Conservation (phyloP, 306 rosid species). For the Dryas alaskensis region DNA sequence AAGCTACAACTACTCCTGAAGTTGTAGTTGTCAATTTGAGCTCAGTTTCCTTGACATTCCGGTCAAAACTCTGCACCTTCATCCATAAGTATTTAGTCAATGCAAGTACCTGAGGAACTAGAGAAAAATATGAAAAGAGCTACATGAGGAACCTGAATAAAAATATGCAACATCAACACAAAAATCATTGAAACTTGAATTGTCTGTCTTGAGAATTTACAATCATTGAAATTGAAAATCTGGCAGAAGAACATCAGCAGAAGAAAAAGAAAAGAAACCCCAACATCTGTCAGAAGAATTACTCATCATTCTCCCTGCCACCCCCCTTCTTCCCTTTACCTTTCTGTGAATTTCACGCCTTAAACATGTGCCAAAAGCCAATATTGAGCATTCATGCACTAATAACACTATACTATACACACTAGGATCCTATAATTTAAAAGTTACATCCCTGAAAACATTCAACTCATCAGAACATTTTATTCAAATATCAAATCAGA, state of each 20-base stretch:
- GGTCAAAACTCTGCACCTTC: not conserved
- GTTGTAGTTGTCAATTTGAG: not conserved
- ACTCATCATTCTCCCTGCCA: not conserved
- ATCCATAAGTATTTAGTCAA: not conserved
- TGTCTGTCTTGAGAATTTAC: not conserved
- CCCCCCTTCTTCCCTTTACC: too few species aligned
- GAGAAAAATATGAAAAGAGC: not conserved
- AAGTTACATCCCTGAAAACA: not conserved
- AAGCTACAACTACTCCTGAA: not conserved
- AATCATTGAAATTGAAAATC: not conserved
- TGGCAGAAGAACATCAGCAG: not conserved
- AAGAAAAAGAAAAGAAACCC: not conserved
- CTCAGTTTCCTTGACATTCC: not conserved
- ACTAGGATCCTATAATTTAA: not conserved
- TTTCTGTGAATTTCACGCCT: too few species aligned
- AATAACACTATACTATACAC: not conserved
- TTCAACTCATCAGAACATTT: conserved; percentile 3
- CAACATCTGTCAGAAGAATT: not conserved
- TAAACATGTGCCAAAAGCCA: too few species aligned
- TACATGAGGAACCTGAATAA: not conserved
- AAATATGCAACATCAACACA: not conserved
- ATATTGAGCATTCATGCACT: not conserved
- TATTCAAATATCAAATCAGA: not conserved
- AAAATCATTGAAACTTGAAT: not conserved
- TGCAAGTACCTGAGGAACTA: not conserved